phyloP scores from a whole-genome alignment of 345 rosid genomes.

The Linum trigynum region DNA sequence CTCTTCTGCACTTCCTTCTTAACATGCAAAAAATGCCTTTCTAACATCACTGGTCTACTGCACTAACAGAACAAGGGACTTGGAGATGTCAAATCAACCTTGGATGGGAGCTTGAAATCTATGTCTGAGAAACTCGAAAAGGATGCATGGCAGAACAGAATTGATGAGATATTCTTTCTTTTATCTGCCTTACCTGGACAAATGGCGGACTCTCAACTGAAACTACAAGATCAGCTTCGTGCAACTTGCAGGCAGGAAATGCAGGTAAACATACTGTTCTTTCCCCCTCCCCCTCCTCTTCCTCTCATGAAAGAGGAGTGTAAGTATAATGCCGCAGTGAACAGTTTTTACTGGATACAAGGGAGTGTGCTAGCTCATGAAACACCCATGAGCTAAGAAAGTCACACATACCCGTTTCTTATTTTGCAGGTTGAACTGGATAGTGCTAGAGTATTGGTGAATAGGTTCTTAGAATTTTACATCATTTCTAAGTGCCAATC shows the following conservation, averaged over 20 bases:
- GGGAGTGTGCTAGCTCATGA: background rate
- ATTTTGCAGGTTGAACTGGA: background rate
- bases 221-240: conserved; percentile 43
- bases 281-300: no score
- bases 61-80: conserved; percentile 55
- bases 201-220: conserved; percentile 41
- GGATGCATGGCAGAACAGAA: conserved; percentile 36
- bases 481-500: background rate
- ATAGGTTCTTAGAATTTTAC: background rate
- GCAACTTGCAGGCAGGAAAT: conserved; percentile 39
- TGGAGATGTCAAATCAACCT: conserved; percentile 46
- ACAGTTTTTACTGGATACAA: background rate
- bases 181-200: conserved; percentile 52
- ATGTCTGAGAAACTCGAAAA: conserved; percentile 51
- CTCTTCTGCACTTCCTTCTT: conserved; percentile 9
- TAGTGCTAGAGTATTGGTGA: no score
- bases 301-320: no score
- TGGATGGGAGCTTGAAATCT: conserved; percentile 51
- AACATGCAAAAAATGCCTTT: conserved; percentile 10
- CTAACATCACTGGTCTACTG: conserved; percentile 19
- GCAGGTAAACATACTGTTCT: conserved; percentile 36
- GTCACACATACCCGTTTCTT: background rate
- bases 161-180: conserved; percentile 34
- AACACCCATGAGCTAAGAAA: no score
- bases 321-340: background rate